Evolutionary conservation across 2,329 filamentous ascomycete genomes (phyloP).

Genomic region (Cladophialophora psammophila): DNA sequence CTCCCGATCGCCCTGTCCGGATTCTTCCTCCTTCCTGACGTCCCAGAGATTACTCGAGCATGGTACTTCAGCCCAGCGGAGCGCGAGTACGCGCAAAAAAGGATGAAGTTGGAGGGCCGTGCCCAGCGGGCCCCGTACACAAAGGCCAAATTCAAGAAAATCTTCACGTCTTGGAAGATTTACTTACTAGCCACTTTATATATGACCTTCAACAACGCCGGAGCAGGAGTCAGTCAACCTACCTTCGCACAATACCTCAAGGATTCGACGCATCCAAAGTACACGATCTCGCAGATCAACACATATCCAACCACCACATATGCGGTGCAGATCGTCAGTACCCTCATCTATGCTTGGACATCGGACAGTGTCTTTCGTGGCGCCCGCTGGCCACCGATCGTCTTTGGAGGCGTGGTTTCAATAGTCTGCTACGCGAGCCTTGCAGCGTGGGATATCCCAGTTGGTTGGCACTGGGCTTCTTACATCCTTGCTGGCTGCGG

Average conservation of each 20-base stretch:
- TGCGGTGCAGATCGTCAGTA: conserved; percentile 65
- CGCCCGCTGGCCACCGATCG: conserved; percentile 68
- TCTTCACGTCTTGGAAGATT: conserved; percentile 71
- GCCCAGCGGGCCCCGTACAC: conserved; percentile 56
- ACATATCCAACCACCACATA: conserved; percentile 66
- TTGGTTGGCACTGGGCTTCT: conserved; percentile 69
- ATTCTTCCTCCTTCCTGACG: conserved; percentile 53
- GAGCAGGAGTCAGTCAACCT: conserved; percentile 57
- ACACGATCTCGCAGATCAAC: conserved; percentile 57
- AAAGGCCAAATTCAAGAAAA: conserved; percentile 63
- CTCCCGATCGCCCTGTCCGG: conserved; percentile 55
- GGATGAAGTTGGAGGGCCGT: conserved; percentile 61
- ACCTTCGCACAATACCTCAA: conserved; percentile 61
- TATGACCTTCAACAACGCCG: conserved; percentile 70
- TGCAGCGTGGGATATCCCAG: conserved; percentile 59
- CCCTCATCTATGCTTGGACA: conserved; percentile 70
- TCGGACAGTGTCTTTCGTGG: conserved; percentile 68
- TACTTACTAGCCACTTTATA: conserved; percentile 66
- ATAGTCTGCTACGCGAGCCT: conserved; percentile 56
- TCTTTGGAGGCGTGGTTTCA: conserved; percentile 60
- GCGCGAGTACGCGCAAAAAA: conserved; percentile 54
- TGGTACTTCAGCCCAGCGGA: conserved; percentile 57
- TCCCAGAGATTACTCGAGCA: conserved; percentile 53
- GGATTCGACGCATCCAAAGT: conserved; percentile 52
- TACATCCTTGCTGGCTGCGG: conserved; percentile 63